A percentile compares a stretch with the other conserved stretches of the same genome.
These are phyloP conservation scores for Nothophytophthora sp. DNA, from an alignment of 352 stramenopile species.

Conservation along the genomic window DNA sequence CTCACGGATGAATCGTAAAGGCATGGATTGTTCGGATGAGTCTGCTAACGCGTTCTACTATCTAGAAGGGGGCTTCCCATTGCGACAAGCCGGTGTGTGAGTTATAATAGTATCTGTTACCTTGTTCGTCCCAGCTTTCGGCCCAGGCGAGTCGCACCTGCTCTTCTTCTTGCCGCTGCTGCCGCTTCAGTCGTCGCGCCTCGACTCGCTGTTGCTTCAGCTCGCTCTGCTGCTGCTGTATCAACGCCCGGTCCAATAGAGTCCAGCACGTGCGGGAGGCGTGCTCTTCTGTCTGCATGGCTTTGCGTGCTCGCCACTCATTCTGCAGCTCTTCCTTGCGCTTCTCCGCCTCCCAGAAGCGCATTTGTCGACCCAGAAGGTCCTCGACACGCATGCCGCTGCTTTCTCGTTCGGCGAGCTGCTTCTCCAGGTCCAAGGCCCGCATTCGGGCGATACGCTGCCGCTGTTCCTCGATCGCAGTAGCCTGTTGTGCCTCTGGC, in stretches of 20 bases:
- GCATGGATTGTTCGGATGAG: too few species aligned
- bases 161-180: constrained; percentile 36
- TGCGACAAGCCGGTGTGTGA: constrained; percentile 46
- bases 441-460: constrained; percentile 51
- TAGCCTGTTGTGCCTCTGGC: constrained; percentile 9
- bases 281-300: constrained; percentile 51
- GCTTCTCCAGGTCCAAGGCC: constrained; percentile 37
- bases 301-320: constrained; percentile 40
- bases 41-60: too few species aligned
- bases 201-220: constrained; percentile 36
- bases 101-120: constrained; percentile 74
- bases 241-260: constrained; percentile 20
- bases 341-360: constrained; percentile 36
- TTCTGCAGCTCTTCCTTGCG: constrained; percentile 28
- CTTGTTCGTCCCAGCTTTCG: constrained; percentile 43
- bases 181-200: constrained; percentile 25
- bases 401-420: constrained; percentile 25
- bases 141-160: constrained; percentile 39
- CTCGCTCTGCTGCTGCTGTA: constrained; percentile 26
- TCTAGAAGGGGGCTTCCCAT: constrained; percentile 40
- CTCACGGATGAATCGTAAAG: too few species aligned
- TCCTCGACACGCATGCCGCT: constrained; percentile 52
- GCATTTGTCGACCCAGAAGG: constrained; percentile 39
- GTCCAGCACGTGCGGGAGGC: constrained; percentile 35
- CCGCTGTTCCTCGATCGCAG: constrained; percentile 47